Conservation (phyloP, 1,284 basidiomycete species). For the Volvariella volvacea region DNA sequence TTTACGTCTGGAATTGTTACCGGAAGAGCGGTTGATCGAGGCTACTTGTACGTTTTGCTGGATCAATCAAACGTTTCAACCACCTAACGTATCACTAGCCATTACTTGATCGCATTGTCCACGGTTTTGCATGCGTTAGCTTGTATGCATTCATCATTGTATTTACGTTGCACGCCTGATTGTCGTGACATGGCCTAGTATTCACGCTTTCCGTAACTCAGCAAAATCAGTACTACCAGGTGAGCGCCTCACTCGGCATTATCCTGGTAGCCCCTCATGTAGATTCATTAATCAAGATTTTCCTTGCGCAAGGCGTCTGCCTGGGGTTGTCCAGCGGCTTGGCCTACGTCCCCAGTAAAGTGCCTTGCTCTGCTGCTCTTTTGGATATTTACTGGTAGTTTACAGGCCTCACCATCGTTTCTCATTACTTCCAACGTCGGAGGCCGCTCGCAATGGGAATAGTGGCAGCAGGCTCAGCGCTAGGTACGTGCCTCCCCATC, state of each 20-base stretch:
- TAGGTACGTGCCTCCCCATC: conserved; percentile 13
- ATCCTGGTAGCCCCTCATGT: not conserved
- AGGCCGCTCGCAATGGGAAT: conserved; percentile 38
- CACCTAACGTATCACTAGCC: conserved; percentile 13
- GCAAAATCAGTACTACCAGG: conserved; percentile 21
- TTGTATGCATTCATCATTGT: not conserved
- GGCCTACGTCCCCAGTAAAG: conserved; percentile 19
- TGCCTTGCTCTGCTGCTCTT: conserved; percentile 27
- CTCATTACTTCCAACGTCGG: conserved; percentile 34
- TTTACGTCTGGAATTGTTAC: conserved; percentile 21
- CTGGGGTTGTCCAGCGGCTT: conserved; percentile 26
- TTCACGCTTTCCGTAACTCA: conserved; percentile 25
- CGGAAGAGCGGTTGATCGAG: conserved; percentile 24
- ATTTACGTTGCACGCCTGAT: no score
- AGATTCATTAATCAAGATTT: conserved; percentile 24
- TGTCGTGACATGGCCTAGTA: conserved; percentile 9
- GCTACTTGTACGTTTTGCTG: conserved; percentile 27
- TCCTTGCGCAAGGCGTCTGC: conserved; percentile 40
- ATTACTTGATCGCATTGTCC: not conserved
- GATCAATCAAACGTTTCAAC: conserved; percentile 11
- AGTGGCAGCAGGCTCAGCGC: conserved; percentile 27
- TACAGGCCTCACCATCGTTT: conserved; percentile 27
- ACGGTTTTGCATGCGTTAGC: not conserved
- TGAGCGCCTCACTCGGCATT: conserved; percentile 10
- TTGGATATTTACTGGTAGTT: conserved; percentile 16